Evolutionary conservation across 371 early-diverging fungal genomes (phyloP), one percentile per base, ranked within the genome.

Genomic region (Mucor saturninus): DNA sequence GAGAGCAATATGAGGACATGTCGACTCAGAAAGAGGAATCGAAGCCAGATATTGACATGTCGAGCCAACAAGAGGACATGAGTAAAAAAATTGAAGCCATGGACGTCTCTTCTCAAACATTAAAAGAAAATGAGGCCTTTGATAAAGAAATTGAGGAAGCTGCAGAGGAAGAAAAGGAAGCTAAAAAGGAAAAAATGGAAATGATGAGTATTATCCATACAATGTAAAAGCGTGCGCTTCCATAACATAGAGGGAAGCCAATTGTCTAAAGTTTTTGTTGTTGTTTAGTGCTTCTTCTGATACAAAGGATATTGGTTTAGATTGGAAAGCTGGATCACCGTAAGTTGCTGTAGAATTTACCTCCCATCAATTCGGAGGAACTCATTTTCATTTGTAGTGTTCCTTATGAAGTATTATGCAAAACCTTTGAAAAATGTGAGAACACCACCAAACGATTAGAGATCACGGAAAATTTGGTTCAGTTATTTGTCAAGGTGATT

Each of bases 351-450:
- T n/a, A 6, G 2, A 13, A 26, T 40, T 2, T 9, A 26, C 13
- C 30, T 21, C 21, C 21, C 48, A 5, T n/a, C 1, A 26, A 11
- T 15, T 11, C 4, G 9, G 8, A 39, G 38, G n/a, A 4, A 13
- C 3, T 45, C 14, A 14, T 13, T n/a, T 0, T 52, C 3, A 15
- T 49, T 2, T 15, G 29, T 45, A 89, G 89, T 54, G 87, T 96
- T 2, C 92, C 95, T 26, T 98, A 95, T 72, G 74, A 89, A 46
- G 90, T 86, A 0, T 79, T 98, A 5, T 96, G 96, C 78, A 83
- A 90, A 49, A 90, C 92, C 2, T 96, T 98, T 73, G 96, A 93
- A 59, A 63, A 72, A 38, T 91, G 97, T 54, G 96, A 95, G 71
- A 83, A 72, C 10, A 84, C 80, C 0, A 77, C 83, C 4, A 84